Conservation (phyloP, 1,139 yeast species). For the Diutina sp. region DNA sequence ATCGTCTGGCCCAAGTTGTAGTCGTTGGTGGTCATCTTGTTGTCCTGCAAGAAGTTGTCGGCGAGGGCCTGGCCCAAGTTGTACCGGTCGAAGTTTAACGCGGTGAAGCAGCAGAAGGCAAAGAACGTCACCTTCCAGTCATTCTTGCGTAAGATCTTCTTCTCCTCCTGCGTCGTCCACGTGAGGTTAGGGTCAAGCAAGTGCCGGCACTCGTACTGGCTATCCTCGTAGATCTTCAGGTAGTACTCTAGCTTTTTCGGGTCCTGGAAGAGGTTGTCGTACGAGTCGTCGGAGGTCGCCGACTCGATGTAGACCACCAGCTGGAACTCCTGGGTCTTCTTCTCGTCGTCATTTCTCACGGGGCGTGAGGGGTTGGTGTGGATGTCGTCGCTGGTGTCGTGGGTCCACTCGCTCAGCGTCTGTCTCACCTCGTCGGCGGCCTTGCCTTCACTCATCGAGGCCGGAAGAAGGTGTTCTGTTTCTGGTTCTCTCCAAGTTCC, state of each 20-base stretch:
- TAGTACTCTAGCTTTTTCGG: conserved; percentile 30
- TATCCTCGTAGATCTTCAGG: conserved; percentile 22
- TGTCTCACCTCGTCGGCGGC: neutral
- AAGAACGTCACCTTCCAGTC: conserved; percentile 33
- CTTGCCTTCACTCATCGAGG: neutral
- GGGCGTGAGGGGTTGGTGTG: neutral
- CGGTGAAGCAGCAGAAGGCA: conserved; percentile 38
- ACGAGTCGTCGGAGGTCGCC: neutral
- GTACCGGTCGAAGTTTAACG: conserved; percentile 38
- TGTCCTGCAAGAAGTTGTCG: conserved; percentile 32
- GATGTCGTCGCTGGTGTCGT: neutral
- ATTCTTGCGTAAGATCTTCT: conserved; percentile 22
- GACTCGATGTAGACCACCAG: neutral
- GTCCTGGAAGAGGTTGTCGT: conserved; percentile 10
- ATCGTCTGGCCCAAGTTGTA: conserved; percentile 38
- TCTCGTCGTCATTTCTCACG: neutral
- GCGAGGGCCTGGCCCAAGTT: conserved; percentile 39
- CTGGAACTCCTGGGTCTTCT: neutral
- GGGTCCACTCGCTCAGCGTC: neutral
- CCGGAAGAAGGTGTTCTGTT: neutral
- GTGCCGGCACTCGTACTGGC: conserved; percentile 30
- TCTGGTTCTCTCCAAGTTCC: neutral
- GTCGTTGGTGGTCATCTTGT: conserved; percentile 29
- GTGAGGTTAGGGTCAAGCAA: conserved; percentile 31
- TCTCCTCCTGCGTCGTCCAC: conserved; percentile 34